Base-by-base conservation (phyloP, 768 basidiomycete species). In the Amanita polypyramis region DNA sequence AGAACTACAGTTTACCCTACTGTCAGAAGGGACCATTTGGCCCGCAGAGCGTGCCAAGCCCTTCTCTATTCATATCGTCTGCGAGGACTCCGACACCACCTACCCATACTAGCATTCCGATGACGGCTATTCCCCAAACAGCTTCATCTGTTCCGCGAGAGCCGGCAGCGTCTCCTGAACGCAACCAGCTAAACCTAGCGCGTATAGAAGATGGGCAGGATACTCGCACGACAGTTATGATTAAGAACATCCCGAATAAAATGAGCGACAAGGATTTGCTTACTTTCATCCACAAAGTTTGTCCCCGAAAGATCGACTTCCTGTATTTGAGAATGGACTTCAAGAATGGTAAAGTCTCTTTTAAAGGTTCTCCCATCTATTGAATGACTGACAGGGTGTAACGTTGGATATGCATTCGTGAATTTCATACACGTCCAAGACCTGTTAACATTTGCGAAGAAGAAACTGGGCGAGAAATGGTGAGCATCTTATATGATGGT, bases 181-280 rank as follows among this genome's bases (percentile, higher is more conserved):
- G 66, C 21, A 73, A 73, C 52, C 69, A 68, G 47, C 54, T 94
- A 21, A 80, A 87, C 61, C 62, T 91, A 10, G 70, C 67, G 36
- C 72, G 72, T 50, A 92, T 94, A 56, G 85, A 85, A 61, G 75
- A 73, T 25, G 91, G 91, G 4, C 62, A 72, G 50, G 88, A 91
- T 55, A 88, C 82, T 30, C 73, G 89, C 27, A 88, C 87, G 29
- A 90, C 89, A 23, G 80, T 90, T 41, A 90, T 89, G 85, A 79
- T 88, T 52, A 90, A 92, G 66, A 94, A 94, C 58, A 87, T 94
- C 38, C 91, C 91, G 2, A 94, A 93, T 65, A 91, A 92, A 63
- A 87, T 89, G 85, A 82, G 72, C 52, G 84, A 88, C 63, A 73
- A 69, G 57, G 84, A 89, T 53, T 59, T 89, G 56, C 69, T 80